These are phyloP conservation scores for Metschnikowia gelsemii DNA, from an alignment of 805 yeast species.

Conservation along the genomic window DNA sequence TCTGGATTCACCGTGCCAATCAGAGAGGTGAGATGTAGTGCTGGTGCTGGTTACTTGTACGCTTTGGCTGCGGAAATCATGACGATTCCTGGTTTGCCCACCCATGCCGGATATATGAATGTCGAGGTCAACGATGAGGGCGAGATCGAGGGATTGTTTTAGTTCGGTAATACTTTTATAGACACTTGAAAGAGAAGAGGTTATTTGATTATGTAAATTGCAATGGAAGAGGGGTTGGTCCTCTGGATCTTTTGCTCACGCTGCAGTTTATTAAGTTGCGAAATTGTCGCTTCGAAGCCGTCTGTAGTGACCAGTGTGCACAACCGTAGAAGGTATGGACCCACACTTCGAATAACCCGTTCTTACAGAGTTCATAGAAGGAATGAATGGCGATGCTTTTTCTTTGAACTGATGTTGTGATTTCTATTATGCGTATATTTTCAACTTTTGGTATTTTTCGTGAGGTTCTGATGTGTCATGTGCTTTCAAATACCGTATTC, in stretches of 20 bases:
- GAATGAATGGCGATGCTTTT: too few relatives aligned
- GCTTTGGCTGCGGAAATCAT: constrained; percentile 96
- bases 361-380: too few relatives aligned
- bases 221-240: background rate
- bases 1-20: constrained; percentile 91
- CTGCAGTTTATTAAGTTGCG: too few relatives aligned
- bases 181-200: background rate
- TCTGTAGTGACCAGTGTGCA: too few relatives aligned
- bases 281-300: background rate
- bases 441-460: too few relatives aligned
- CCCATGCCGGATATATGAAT: constrained; percentile 95
- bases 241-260: background rate
- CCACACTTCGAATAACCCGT: too few relatives aligned
- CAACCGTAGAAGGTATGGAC: too few relatives aligned
- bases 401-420: too few relatives aligned
- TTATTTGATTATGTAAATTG: background rate
- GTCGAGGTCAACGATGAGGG: constrained; percentile 91
- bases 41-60: constrained; percentile 95
- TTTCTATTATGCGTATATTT: too few relatives aligned
- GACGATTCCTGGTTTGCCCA: constrained; percentile 96
- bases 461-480: too few relatives aligned
- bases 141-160: constrained; percentile 90
- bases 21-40: constrained; percentile 88
- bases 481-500: too few relatives aligned
- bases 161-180: constrained; percentile 18